Base-by-base conservation (phyloP, 1,139 yeast species). In the Geotrichum reessii region DNA sequence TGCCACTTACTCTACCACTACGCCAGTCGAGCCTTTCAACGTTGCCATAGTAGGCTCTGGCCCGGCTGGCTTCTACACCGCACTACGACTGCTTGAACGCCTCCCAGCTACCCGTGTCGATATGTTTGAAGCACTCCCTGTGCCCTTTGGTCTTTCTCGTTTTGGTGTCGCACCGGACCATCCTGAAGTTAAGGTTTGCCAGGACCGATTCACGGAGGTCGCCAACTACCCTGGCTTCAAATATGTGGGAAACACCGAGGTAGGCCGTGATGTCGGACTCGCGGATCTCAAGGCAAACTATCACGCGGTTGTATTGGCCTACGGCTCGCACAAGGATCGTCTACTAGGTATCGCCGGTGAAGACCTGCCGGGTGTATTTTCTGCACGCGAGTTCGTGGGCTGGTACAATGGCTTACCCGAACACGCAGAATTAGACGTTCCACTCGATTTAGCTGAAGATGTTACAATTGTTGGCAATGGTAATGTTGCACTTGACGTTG, bases 151-250 rank as follows among this genome's bases (percentile, higher is more conserved):
- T 0, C 76, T 93, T 46, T 85, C 93, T 53, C 74, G 99, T 50
- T 92, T 83, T 69, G 99, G 99, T 0, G 98, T 93, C n/a, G 98
- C 99, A 0, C 99, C 99, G 1, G 99, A 93, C 73, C 99, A 93
- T 71, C 97, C 97, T 0, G 99, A 93, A 68, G 98, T 93, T 46
- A 93, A 93, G 91, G 90, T 73, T 60, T 76, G 78, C 61, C 73
- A 75, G 70, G 95, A 87, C 25, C 85, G 91, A 58, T 85, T 95
- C 69, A 79, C 79, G 6, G 83, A 84, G 60, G 80, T 87, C 31
- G 86, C 86, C 68, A 63, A 67, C 27, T 75, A 65, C 57, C 56
- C 21, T 4, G 31, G 47, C 9, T 76, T 73, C 42, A 70, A 72
- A 24, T 93, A 86, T 67, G 78, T 81, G 60, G 99, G 99, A 1